Conservation (phyloP, 192 early-diverging fungal genomes). For the Chytriomyces sp. region DNA sequence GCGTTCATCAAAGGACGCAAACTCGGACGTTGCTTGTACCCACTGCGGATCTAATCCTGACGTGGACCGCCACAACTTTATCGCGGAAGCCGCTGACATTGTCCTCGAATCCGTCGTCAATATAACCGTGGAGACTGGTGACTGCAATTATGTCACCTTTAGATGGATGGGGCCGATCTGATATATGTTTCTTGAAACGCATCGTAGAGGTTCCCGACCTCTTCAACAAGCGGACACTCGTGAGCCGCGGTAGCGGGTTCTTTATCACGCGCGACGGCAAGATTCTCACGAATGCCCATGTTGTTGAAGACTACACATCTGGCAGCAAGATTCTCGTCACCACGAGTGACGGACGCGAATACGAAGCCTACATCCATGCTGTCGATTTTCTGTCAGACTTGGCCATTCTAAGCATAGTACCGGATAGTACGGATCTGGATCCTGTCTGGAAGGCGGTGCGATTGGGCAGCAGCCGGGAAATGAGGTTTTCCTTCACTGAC, state of each 20-base stretch:
- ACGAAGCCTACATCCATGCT: constrained; percentile 40
- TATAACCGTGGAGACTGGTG: constrained; percentile 49
- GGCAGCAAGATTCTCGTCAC: constrained; percentile 38
- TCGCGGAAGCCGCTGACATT: constrained; percentile 52
- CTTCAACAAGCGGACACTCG: constrained; percentile 22
- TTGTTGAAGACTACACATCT: constrained; percentile 27
- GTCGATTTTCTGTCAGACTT: constrained; percentile 50
- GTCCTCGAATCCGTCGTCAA: constrained; percentile 51
- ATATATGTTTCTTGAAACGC: not conserved
- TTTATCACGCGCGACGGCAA: constrained; percentile 45
- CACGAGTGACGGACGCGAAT: constrained; percentile 39
- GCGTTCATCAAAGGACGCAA: no score
- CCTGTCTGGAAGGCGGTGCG: constrained; percentile 21
- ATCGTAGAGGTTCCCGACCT: not conserved
- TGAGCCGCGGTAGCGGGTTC: constrained; percentile 54
- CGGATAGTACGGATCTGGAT: constrained; percentile 3
- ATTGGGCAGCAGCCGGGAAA: constrained; percentile 1
- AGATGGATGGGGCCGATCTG: not conserved
- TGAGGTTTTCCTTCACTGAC: not conserved
- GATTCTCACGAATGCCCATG: constrained; percentile 53
- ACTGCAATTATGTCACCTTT: not conserved
- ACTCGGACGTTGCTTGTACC: no score
- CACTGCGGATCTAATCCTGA: no score
- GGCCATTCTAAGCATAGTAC: constrained; percentile 39
- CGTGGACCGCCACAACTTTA: constrained; percentile 32